phyloP scores from a whole-genome alignment of 2,329 filamentous ascomycete genomes.

The Calonectria pteridis region DNA sequence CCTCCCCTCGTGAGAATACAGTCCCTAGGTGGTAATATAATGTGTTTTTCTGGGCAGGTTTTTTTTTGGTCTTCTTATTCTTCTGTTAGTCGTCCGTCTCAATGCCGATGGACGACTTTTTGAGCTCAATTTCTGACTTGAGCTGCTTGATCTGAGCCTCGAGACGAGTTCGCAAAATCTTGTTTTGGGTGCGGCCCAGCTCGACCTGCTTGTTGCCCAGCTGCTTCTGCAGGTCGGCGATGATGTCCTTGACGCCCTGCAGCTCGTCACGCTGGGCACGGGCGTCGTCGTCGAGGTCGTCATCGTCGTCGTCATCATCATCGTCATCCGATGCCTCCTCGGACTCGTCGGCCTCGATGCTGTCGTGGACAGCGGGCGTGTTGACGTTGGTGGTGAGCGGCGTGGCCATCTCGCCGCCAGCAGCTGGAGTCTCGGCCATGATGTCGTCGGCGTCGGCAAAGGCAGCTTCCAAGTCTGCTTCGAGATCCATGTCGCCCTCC shows the following conservation, averaged over 20 bases:
- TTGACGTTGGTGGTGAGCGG: slow-evolving; percentile 58
- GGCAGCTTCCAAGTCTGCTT: slow-evolving; percentile 68
- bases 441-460: slow-evolving; percentile 59
- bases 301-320: slow-evolving; percentile 65
- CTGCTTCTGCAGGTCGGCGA: slow-evolving; percentile 65
- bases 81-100: slow-evolving; percentile 51
- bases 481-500: slow-evolving; percentile 63
- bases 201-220: slow-evolving; percentile 60
- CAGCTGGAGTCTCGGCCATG: slow-evolving; percentile 56
- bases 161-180: slow-evolving; percentile 64
- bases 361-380: slow-evolving; percentile 61
- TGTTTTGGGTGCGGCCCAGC: slow-evolving; percentile 57
- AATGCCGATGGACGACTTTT: slow-evolving; percentile 58
- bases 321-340: slow-evolving; percentile 58
- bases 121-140: slow-evolving; percentile 59
- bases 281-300: slow-evolving; percentile 67
- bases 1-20: slow-evolving; percentile 1
- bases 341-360: slow-evolving; percentile 56
- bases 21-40: not conserved
- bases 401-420: slow-evolving; percentile 58
- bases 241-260: slow-evolving; percentile 68
- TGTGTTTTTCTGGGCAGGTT: not conserved
- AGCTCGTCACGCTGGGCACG: slow-evolving; percentile 63
- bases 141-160: slow-evolving; percentile 63
- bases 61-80: not conserved